A percentile compares a stretch with the other conserved stretches of the same genome.
These are phyloP conservation scores for Marasmius oreades DNA, from an alignment of 1,284 basidiomycete species.

Conservation along the genomic window DNA sequence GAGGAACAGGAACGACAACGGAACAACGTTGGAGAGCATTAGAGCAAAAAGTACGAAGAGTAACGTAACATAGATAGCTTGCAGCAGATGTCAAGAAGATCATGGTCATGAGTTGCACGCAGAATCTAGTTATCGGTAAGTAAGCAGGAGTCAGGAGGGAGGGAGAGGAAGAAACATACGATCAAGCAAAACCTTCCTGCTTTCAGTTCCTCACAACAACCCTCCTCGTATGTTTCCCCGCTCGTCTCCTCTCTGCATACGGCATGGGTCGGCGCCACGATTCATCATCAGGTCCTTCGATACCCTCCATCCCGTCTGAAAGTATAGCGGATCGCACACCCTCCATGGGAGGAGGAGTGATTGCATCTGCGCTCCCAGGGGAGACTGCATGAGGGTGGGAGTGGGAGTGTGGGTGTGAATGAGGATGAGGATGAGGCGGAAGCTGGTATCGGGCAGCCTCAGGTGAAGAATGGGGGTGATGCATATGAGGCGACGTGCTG, in stretches of 20 bases:
- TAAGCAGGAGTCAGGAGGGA: too few relatives aligned
- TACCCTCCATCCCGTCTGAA: conserved; percentile 9
- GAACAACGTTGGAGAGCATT: background rate
- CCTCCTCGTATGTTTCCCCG: conserved; percentile 69
- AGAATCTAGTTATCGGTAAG: too few relatives aligned
- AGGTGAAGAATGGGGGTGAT: conserved; percentile 9
- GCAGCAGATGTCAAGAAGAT: conserved; percentile 4
- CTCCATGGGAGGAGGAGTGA: conserved; percentile 17
- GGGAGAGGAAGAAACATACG: background rate
- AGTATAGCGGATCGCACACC: conserved; percentile 29
- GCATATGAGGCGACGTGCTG: conserved; percentile 8
- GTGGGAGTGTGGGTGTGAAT: conserved; percentile 20
- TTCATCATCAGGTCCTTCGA: conserved; percentile 51
- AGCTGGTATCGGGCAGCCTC: conserved; percentile 15
- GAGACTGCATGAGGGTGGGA: conserved; percentile 38
- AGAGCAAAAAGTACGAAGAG: background rate
- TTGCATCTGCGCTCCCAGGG: conserved; percentile 29
- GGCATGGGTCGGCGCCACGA: conserved; percentile 66
- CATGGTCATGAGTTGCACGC: conserved; percentile 1
- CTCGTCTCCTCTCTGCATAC: conserved; percentile 61
- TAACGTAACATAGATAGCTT: background rate
- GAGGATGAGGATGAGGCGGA: conserved; percentile 23
- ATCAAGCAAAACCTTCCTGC: background rate
- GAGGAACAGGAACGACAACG: background rate
- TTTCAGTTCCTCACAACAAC: conserved; percentile 52